Base-by-base conservation (phyloP, 1,284 basidiomycete genomes). In the Porodaedalea pini region DNA sequence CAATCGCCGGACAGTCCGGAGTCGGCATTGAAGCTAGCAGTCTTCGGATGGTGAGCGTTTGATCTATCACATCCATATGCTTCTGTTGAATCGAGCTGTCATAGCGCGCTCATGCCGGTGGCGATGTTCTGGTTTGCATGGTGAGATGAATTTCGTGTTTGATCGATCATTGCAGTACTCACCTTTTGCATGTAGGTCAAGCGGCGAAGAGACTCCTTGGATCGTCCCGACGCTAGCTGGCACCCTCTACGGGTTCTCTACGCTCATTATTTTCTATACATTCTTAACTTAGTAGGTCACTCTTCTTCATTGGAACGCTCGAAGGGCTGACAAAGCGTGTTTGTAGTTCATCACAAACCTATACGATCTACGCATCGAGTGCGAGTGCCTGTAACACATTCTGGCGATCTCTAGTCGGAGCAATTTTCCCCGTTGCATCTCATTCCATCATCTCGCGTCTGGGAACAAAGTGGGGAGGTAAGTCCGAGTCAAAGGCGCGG, bases 91-190 rank as follows among this genome's bases (percentile, higher is more conserved):
- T n/a, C n/a, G n/a, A n/a, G n/a, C n/a, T n/a, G n/a, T n/a, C n/a
- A 23, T 11, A 60, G 54, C 25, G 13, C 49, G 1, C 49, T 64
- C 36, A 54, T 68, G 36, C 67, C 67, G 3, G 52, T 66, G 4
- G 68, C 68, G 1, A 56, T 67, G 8, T 68, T 69, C 51, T 69
- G 68, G 68, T 67, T 69, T 36, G 68, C 67, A 43, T 69, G 68
- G 68, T 68, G n/a, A 29, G 4, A 65, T n/a, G n/a, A n/a, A n/a
- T n/a, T n/a, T 4, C 4, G 29, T 15, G 6, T 11, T 10, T 11
- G 8, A 29, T 32, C 36, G 34, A 21, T n/a, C n/a, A 6, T 43
- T 19, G 21, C 21, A 27, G 17, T 43, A 37, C 13, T 17, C 23
- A 11, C 29, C 11, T 1, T 31, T 25, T 7, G n/a, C 34, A 23